Percentiles rank a stretch among this genome's conserved stretches.
phyloP scores from a whole-genome alignment of 2,329 filamentous ascomycete species.

The Fusarium acutatum region DNA sequence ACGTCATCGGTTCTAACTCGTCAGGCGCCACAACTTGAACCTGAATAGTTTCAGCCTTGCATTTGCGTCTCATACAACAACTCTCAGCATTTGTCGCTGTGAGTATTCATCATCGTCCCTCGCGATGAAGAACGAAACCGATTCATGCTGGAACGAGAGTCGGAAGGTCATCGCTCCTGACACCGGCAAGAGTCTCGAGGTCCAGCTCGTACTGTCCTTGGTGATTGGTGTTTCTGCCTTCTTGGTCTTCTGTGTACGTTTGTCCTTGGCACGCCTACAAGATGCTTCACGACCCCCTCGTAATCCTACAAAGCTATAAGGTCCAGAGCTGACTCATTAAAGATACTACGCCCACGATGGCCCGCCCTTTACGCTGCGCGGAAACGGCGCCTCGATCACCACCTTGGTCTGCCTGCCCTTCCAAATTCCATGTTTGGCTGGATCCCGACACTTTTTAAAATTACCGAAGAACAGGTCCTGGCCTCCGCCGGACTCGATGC shows the following conservation, averaged over 20 bases:
- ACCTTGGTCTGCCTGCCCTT: slow-evolving; percentile 74
- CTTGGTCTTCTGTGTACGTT: slow-evolving; percentile 76
- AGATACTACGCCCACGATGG: slow-evolving; percentile 92
- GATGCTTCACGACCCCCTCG: not conserved
- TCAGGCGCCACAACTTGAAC: slow-evolving; percentile 20
- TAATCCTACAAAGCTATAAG: not conserved
- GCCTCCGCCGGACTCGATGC: slow-evolving; percentile 92
- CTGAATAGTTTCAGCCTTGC: slow-evolving; percentile 29
- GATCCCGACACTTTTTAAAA: slow-evolving; percentile 85
- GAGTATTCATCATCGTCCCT: not conserved
- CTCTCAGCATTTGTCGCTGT: slow-evolving; percentile 1
- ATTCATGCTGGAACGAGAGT: slow-evolving; percentile 10
- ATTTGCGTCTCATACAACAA: slow-evolving; percentile 26
- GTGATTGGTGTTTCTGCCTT: slow-evolving; percentile 76
- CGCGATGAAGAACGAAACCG: not conserved
- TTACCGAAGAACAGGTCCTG: slow-evolving; percentile 89
- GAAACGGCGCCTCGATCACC: slow-evolving; percentile 73
- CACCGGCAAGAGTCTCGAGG: slow-evolving; percentile 56
- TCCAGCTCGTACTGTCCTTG: slow-evolving; percentile 78
- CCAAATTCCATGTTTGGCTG: slow-evolving; percentile 90
- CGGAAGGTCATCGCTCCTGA: slow-evolving; percentile 35
- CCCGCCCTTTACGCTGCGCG: slow-evolving; percentile 88
- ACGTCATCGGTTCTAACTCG: slow-evolving; percentile 26
- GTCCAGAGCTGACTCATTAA: not conserved
- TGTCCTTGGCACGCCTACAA: not conserved